phyloP scores from a whole-genome alignment of 306 rosid species.

The Malus sieversii region DNA sequence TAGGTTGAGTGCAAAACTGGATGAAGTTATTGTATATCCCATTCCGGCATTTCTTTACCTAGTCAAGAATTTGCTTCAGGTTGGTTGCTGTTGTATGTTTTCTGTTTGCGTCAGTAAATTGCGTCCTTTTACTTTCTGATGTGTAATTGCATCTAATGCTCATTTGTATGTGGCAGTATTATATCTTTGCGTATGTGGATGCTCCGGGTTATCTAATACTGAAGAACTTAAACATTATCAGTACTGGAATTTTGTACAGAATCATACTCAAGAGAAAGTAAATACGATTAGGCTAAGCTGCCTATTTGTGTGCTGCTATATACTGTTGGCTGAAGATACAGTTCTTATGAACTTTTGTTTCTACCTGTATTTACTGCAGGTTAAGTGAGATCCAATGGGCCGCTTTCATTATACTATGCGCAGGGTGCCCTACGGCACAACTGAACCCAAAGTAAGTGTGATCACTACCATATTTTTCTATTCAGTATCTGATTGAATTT shows the following conservation, averaged over 20 bases:
- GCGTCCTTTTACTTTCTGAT: constrained; percentile 7
- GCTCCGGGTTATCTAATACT: constrained; percentile 96
- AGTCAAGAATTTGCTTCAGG: constrained; percentile 92
- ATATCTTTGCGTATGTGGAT: constrained; percentile 90
- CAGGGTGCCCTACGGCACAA: constrained; percentile 92
- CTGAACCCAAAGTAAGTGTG: constrained; percentile 72
- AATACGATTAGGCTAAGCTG: background rate
- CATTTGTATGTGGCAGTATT: constrained; percentile 57
- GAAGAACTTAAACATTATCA: constrained; percentile 83
- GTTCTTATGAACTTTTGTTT: constrained; percentile 11
- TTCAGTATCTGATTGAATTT: constrained; percentile 9
- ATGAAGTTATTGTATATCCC: constrained; percentile 86
- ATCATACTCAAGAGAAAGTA: constrained; percentile 80
- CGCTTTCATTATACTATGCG: constrained; percentile 83
- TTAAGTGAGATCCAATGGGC: constrained; percentile 97
- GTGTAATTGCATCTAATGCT: constrained; percentile 21
- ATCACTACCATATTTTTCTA: constrained; percentile 5
- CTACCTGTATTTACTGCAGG: constrained; percentile 41
- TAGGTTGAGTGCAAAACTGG: constrained; percentile 74
- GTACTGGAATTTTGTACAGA: constrained; percentile 85
- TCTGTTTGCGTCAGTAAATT: background rate
- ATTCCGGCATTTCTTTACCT: constrained; percentile 90
- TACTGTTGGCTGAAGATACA: background rate
- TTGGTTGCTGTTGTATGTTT: constrained; percentile 24
- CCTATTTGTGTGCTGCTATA: background rate